These are phyloP conservation scores for Mortierella hygrophila DNA, from an alignment of 192 early-diverging fungal species.

Conservation along the genomic window DNA sequence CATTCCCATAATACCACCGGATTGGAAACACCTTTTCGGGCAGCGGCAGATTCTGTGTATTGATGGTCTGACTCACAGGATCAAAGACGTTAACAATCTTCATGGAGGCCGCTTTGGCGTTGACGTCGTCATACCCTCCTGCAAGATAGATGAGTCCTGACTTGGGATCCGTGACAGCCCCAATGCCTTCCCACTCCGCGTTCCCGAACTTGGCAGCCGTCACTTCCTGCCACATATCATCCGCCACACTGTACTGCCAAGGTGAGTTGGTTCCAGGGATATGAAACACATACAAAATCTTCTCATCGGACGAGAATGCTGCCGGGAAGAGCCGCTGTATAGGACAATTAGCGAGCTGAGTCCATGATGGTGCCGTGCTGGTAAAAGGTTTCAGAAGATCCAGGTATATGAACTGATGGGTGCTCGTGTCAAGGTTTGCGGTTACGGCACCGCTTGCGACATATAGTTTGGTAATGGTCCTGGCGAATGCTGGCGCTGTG, in stretches of 20 bases:
- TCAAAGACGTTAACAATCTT: background rate
- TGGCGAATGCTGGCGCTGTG: background rate
- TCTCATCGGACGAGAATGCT: background rate
- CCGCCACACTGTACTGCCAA: background rate
- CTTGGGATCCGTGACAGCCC: background rate
- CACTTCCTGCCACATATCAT: background rate
- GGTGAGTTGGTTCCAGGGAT: background rate
- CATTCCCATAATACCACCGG: background rate
- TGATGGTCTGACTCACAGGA: background rate
- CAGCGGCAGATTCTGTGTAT: background rate
- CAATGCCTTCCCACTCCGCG: background rate
- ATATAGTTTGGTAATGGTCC: background rate
- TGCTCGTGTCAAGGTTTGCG: background rate
- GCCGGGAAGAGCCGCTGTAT: background rate
- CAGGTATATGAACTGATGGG: background rate
- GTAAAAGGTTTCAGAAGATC: background rate
- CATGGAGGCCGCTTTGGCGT: background rate
- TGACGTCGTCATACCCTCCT: background rate
- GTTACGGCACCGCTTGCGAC: background rate
- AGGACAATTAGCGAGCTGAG: background rate
- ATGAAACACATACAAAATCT: background rate
- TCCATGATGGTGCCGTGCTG: background rate
- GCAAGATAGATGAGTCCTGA: background rate
- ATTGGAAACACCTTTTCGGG: background rate
- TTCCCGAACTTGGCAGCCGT: background rate